phyloP scores from a whole-genome alignment of 352 stramenopile genomes.

The Globisporangium camurandrum region DNA sequence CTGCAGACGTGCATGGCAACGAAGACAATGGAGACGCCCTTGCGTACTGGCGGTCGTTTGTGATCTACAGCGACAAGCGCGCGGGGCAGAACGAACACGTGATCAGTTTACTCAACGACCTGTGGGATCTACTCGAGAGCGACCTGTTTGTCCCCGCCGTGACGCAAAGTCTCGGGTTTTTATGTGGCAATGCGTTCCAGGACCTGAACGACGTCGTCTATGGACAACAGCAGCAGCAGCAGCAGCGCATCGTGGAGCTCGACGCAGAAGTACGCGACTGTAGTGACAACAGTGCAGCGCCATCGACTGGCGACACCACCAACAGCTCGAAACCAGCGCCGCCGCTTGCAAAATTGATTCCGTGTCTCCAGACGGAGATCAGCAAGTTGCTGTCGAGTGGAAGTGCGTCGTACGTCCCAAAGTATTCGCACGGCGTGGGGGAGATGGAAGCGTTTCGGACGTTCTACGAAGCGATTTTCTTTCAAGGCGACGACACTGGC shows the following conservation, averaged over 20 bases:
- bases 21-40: slow-evolving; percentile 19
- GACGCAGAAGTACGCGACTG: too few species aligned
- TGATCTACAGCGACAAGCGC: slow-evolving; percentile 73
- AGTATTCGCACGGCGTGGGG: slow-evolving; percentile 71
- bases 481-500: slow-evolving; percentile 42
- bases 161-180: slow-evolving; percentile 60
- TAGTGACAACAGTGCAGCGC: too few species aligned
- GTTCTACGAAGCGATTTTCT: slow-evolving; percentile 83
- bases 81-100: slow-evolving; percentile 60
- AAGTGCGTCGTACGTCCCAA: slow-evolving; percentile 46
- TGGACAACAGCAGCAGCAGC: slow-evolving; percentile 18
- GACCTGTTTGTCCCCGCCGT: slow-evolving; percentile 65
- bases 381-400: slow-evolving; percentile 55
- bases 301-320: slow-evolving; percentile 23
- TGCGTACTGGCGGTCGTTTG: slow-evolving; percentile 48
- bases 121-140: slow-evolving; percentile 78
- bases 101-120: slow-evolving; percentile 73
- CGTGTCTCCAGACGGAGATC: slow-evolving; percentile 61
- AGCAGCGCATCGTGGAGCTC: slow-evolving; percentile 13
- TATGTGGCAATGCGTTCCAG: slow-evolving; percentile 79
- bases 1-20: slow-evolving; percentile 14
- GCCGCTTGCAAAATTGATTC: slow-evolving; percentile 73
- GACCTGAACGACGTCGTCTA: slow-evolving; percentile 74
- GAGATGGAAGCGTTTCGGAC: slow-evolving; percentile 78
- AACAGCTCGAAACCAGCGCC: slow-evolving; percentile 37